phyloP scores from a whole-genome alignment of 768 basidiomycete genomes.

The Mycena alexandri region DNA sequence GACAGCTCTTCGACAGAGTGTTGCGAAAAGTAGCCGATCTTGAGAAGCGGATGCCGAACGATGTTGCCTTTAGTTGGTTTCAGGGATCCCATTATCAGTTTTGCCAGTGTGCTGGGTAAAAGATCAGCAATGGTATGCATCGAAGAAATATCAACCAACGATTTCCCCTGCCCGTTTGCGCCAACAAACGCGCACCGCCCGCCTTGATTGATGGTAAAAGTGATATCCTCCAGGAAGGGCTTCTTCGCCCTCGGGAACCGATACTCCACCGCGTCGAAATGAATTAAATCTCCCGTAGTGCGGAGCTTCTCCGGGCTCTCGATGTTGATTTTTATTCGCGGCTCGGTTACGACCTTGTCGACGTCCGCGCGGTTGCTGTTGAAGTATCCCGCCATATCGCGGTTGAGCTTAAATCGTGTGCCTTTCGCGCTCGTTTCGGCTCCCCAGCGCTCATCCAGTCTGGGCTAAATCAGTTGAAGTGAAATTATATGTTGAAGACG shows the following conservation, averaged over 20 bases:
- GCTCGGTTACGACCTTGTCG: slow-evolving; percentile 52
- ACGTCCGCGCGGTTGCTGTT: slow-evolving; percentile 53
- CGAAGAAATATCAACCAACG: too few relatives aligned
- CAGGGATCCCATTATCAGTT: slow-evolving; percentile 55
- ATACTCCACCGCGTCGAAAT: slow-evolving; percentile 49
- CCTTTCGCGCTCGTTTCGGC: slow-evolving; percentile 55
- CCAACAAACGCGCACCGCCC: slow-evolving; percentile 59
- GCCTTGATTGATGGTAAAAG: slow-evolving; percentile 53
- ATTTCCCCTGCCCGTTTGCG: slow-evolving; percentile 25
- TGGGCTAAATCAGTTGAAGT: slow-evolving; percentile 37
- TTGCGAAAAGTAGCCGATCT: slow-evolving; percentile 73
- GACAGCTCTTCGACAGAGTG: slow-evolving; percentile 70
- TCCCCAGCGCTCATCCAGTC: slow-evolving; percentile 54
- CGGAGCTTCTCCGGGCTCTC: slow-evolving; percentile 46
- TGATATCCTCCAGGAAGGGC: slow-evolving; percentile 45
- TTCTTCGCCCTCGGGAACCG: slow-evolving; percentile 46
- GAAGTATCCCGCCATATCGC: slow-evolving; percentile 61
- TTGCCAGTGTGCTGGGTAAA: slow-evolving; percentile 62
- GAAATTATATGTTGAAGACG: slow-evolving; percentile 42
- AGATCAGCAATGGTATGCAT: slow-evolving; percentile 20
- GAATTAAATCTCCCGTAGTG: slow-evolving; percentile 50
- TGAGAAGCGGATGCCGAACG: slow-evolving; percentile 63
- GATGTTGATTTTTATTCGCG: slow-evolving; percentile 51
- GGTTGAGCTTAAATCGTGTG: slow-evolving; percentile 67
- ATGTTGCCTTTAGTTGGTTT: slow-evolving; percentile 62